These are phyloP conservation scores for Citrullus colocynthis DNA, from an alignment of 306 rosid species.

Conservation along the genomic window DNA sequence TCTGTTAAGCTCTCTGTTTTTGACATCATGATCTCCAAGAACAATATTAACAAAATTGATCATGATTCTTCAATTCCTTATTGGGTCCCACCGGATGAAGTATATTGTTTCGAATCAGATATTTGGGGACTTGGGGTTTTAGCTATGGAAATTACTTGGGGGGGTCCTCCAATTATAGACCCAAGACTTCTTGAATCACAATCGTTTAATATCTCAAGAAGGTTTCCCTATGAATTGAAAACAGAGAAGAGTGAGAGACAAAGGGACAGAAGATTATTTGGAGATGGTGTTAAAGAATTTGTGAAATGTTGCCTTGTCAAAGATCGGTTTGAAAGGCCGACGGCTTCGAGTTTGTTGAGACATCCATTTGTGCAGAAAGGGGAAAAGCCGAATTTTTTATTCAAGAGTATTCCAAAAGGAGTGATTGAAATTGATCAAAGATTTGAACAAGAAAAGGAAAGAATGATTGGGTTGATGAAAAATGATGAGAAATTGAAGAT, in stretches of 20 bases:
- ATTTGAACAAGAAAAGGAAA: constrained; percentile 12
- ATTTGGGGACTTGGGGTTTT: constrained; percentile 57
- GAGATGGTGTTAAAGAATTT: constrained; percentile 39
- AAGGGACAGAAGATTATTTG: constrained; percentile 18
- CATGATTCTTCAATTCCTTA: constrained; percentile 4
- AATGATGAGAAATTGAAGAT: background rate
- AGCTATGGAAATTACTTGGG: constrained; percentile 43
- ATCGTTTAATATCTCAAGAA: constrained; percentile 27
- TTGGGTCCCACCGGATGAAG: constrained; percentile 60
- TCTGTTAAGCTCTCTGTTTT: constrained; percentile 20
- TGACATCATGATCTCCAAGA: no score
- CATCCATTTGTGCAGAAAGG: constrained; percentile 35
- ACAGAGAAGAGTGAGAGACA: constrained; percentile 12
- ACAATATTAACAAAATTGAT: no score
- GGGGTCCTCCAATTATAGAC: constrained; percentile 47
- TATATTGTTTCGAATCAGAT: constrained; percentile 40
- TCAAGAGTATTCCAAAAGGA: constrained; percentile 27
- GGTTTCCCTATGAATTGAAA: constrained; percentile 23
- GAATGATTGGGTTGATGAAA: background rate
- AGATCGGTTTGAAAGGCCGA: constrained; percentile 39
- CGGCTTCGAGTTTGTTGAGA: constrained; percentile 26
- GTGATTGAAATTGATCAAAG: constrained; percentile 35
- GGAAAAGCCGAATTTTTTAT: constrained; percentile 20
- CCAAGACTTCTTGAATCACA: constrained; percentile 34
- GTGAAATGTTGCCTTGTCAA: constrained; percentile 43